A percentile compares a stretch with the other conserved stretches of the same genome.
phyloP scores from a whole-genome alignment of 768 basidiomycete genomes.

The Boletellus emodensis region DNA sequence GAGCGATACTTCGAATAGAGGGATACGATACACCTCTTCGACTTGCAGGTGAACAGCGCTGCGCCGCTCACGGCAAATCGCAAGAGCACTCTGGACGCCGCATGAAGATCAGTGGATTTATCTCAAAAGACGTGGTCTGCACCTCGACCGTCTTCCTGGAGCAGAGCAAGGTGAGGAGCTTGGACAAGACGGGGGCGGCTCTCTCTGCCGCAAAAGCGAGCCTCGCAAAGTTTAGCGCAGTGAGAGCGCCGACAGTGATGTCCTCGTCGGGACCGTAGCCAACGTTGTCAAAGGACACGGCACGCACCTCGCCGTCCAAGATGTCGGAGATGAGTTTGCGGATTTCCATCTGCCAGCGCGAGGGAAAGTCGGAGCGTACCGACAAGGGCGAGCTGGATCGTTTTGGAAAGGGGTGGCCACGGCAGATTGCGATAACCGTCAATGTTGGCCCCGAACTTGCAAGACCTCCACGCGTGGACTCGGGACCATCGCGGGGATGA shows the following conservation, averaged over 20 bases:
- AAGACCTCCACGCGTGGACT: background rate
- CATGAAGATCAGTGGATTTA: background rate
- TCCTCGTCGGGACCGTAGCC: constrained; percentile 33
- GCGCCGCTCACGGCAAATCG: constrained; percentile 49
- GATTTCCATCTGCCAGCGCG: constrained; percentile 8
- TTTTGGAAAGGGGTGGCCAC: constrained; percentile 3
- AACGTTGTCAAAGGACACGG: constrained; percentile 41
- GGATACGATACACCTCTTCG: constrained; percentile 44
- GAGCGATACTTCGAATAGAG: constrained; percentile 44
- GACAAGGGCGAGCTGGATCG: background rate
- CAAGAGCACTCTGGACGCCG: constrained; percentile 44
- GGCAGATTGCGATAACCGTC: constrained; percentile 1
- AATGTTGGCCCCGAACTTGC: background rate
- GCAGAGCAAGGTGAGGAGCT: constrained; percentile 10
- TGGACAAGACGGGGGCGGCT: constrained; percentile 4
- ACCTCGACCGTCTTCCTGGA: constrained; percentile 20
- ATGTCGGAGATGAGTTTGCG: constrained; percentile 14
- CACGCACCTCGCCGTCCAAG: constrained; percentile 28
- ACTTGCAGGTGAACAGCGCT: constrained; percentile 43
- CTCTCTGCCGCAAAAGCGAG: constrained; percentile 34
- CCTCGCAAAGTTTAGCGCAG: constrained; percentile 56
- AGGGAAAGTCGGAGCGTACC: background rate
- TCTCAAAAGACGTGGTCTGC: background rate
- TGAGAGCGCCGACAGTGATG: constrained; percentile 49
- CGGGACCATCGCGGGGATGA: too few species aligned